A percentile compares a stretch with the other conserved stretches of the same genome.
Evolutionary conservation across 2,329 filamentous ascomycete species (phyloP).

Genomic region (Pseudopyricularia cyperi): DNA sequence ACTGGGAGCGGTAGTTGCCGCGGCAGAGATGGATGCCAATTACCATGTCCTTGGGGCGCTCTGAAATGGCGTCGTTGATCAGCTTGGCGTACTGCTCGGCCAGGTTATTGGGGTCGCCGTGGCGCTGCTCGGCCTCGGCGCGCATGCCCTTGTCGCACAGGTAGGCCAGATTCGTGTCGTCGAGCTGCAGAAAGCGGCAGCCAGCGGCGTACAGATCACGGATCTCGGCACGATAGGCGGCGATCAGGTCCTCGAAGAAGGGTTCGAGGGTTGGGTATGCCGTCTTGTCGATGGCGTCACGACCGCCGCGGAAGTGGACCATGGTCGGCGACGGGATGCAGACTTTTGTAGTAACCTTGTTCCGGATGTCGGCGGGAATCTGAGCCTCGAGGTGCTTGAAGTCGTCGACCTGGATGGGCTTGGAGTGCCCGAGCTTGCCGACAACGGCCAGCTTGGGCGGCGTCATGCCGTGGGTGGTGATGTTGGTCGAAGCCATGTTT

Average conservation of each 20-base stretch:
- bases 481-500: slow-evolving; percentile 24
- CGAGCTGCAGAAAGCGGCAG: slow-evolving; percentile 42
- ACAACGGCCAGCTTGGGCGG: slow-evolving; percentile 41
- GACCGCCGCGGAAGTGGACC: slow-evolving; percentile 44
- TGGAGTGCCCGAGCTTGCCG: slow-evolving; percentile 38
- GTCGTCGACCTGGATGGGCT: slow-evolving; percentile 42
- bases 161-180: slow-evolving; percentile 48
- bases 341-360: slow-evolving; percentile 33
- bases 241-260: slow-evolving; percentile 41
- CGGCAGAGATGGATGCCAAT: slow-evolving; percentile 44
- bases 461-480: slow-evolving; percentile 33
- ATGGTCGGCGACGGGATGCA: slow-evolving; percentile 47
- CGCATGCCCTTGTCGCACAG: slow-evolving; percentile 44
- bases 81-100: slow-evolving; percentile 38
- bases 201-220: slow-evolving; percentile 34
- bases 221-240: slow-evolving; percentile 41
- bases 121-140: slow-evolving; percentile 34
- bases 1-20: slow-evolving; percentile 42
- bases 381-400: slow-evolving; percentile 37
- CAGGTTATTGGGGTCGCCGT: slow-evolving; percentile 32
- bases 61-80: slow-evolving; percentile 39
- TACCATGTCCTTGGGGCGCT: slow-evolving; percentile 38
- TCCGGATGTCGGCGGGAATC: slow-evolving; percentile 20
- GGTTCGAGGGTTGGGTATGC: slow-evolving; percentile 40
- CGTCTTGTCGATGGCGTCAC: slow-evolving; percentile 35